Base-by-base conservation (phyloP, 257 asterid species). In the Mentha longifolia region DNA sequence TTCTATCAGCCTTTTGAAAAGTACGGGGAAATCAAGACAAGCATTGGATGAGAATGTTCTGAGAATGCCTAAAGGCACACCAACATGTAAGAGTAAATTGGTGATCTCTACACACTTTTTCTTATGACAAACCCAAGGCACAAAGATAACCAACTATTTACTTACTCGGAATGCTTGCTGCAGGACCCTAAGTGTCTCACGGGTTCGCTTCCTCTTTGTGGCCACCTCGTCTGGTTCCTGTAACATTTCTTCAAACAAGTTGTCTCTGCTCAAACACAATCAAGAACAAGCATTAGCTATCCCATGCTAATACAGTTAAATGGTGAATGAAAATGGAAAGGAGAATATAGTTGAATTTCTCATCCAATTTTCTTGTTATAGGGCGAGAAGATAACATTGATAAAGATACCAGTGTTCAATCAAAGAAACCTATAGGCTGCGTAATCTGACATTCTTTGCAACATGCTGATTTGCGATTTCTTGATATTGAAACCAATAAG, bases 171-270 rank as follows among this genome's bases (percentile, higher is more conserved):
- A 88, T 71, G 99, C 99, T 82, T 92, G 97, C 77, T 92, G 99
- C 65, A 92, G 92, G 78, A 87, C 88, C 42, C 88, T 85, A 47
- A 95, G 97, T 30, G 87, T 88, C 71, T 95, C 98, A 16, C 96
- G 87, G 43, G 97, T 86, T 59, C 92, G 97, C 81, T 95, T 95
- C 79, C 99, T 86, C 84, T 88, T 95, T 65, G 74, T 73, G 39
- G 98, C 85, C 73, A 95, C 79, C 86, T 92, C 99, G 65, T 85
- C 96, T 70, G 98, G 99, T 86, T 95, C 99, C 79, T 92, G 98
- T 80, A 95, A 71, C 92, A 92, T 85, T 77, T 95, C 99, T 77
- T 92, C 98, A 20, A 95, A 86, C 81, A 95, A 70, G 80, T 89
- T 86, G 76, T 95, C 99, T 77, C 99, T 95, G 86, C 61, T 41